phyloP scores from a whole-genome alignment of 1,139 yeast species.

The Spencermartinsiella ligniputridi region DNA sequence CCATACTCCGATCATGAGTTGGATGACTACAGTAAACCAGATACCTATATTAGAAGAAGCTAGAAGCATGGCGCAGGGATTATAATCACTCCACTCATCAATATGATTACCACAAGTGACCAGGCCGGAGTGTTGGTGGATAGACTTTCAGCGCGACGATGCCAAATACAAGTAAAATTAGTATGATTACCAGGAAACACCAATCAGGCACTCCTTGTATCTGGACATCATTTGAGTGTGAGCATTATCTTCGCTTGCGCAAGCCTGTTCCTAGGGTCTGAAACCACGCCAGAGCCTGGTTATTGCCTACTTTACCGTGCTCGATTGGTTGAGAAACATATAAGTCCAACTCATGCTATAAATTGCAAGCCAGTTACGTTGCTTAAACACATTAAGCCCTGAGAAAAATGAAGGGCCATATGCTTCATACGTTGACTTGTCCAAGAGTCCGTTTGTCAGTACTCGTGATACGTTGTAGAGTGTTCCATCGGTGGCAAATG shows the following conservation, averaged over 20 bases:
- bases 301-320: conserved; percentile 19
- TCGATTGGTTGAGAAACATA: conserved; percentile 21
- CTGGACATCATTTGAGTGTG: conserved; percentile 51
- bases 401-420: conserved; percentile 44
- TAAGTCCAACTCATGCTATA: conserved; percentile 23
- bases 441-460: conserved; percentile 35
- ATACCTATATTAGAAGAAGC: conserved; percentile 49
- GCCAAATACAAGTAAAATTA: conserved; percentile 50
- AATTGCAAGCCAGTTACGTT: conserved; percentile 23
- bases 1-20: conserved; percentile 55
- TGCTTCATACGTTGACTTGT: conserved; percentile 25
- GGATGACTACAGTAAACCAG: conserved; percentile 51
- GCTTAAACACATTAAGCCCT: conserved; percentile 36
- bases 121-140: conserved; percentile 41
- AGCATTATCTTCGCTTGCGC: conserved; percentile 46
- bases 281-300: conserved; percentile 23
- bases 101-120: conserved; percentile 53
- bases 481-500: conserved; percentile 45
- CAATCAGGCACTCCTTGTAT: conserved; percentile 53
- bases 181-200: conserved; percentile 42
- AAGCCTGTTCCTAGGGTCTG: conserved; percentile 18
- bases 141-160: too few relatives aligned
- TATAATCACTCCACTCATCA: conserved; percentile 48
- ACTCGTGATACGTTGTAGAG: conserved; percentile 39
- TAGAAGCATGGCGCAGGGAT: conserved; percentile 45